Conservation (phyloP, 768 basidiomycete species). For the Phanerochaete carnosa region DNA sequence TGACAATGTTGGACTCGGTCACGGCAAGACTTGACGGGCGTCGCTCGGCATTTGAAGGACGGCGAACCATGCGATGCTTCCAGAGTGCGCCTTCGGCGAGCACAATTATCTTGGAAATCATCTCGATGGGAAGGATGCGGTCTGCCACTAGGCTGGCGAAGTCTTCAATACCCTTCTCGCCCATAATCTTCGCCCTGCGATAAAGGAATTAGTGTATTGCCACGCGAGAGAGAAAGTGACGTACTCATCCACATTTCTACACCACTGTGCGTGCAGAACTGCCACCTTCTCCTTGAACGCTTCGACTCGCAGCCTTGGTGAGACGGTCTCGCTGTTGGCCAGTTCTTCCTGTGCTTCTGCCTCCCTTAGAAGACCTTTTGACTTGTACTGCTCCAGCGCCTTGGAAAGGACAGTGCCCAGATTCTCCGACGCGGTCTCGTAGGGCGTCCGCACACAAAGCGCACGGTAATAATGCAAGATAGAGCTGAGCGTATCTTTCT, state of each 20-base stretch:
- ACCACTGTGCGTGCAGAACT: constrained; percentile 75
- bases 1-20: constrained; percentile 63
- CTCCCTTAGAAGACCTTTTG: constrained; percentile 28
- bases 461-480: constrained; percentile 89
- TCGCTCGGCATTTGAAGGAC: constrained; percentile 14
- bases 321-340: constrained; percentile 29
- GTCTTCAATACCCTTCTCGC: constrained; percentile 43
- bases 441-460: constrained; percentile 81
- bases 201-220: constrained; percentile 1
- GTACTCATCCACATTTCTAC: constrained; percentile 52
- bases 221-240: constrained; percentile 24
- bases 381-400: constrained; percentile 57
- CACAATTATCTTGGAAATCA: constrained; percentile 70
- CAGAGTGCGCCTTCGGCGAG: constrained; percentile 80
- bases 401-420: constrained; percentile 68
- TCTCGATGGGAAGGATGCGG: constrained; percentile 70
- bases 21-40: constrained; percentile 4
- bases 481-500: constrained; percentile 76
- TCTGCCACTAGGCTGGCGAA: constrained; percentile 63
- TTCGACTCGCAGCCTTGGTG: constrained; percentile 54
- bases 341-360: constrained; percentile 32
- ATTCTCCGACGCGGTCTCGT: constrained; percentile 86
- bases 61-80: constrained; percentile 76
- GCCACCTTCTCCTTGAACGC: constrained; percentile 73
- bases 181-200: constrained; percentile 47